Evolutionary conservation across 768 basidiomycete genomes (phyloP).

Genomic region (Tricholoma saponaceum): DNA sequence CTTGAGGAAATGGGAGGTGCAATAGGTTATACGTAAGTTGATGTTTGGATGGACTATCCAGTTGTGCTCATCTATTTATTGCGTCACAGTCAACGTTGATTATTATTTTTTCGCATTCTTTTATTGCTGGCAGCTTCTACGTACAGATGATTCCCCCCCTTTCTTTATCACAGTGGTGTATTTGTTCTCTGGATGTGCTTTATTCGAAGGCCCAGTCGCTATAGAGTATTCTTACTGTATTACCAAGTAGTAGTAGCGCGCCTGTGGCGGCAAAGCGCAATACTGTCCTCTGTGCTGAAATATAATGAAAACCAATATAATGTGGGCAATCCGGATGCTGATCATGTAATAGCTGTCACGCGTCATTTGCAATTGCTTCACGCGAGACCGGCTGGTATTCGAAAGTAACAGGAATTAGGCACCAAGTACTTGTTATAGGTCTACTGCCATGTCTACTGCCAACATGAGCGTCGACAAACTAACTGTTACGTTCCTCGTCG

Average conservation of each 20-base stretch:
- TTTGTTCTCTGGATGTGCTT: neutral
- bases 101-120: conserved; percentile 7
- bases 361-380: too few species aligned
- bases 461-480: conserved; percentile 37
- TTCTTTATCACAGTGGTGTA: neutral
- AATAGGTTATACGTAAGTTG: conserved; percentile 54
- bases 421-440: too few species aligned
- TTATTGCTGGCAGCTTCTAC: conserved; percentile 10
- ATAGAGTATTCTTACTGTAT: neutral
- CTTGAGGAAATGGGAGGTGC: conserved; percentile 57
- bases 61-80: neutral
- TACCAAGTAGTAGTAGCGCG: neutral
- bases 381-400: too few species aligned
- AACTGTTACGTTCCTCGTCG: conserved; percentile 65
- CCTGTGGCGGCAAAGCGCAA: neutral
- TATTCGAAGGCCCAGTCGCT: neutral
- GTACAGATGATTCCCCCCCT: neutral
- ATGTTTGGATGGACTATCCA: neutral
- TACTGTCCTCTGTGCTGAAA: neutral
- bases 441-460: conserved; percentile 8
- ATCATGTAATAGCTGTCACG: too few species aligned
- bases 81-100: conserved; percentile 14
- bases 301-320: neutral
- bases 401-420: too few species aligned
- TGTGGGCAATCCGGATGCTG: neutral